Evolutionary conservation across 148 eudicot genomes (phyloP), one percentile per base, ranked within the genome.

Genomic region (Rhododendron kiyosumense): DNA sequence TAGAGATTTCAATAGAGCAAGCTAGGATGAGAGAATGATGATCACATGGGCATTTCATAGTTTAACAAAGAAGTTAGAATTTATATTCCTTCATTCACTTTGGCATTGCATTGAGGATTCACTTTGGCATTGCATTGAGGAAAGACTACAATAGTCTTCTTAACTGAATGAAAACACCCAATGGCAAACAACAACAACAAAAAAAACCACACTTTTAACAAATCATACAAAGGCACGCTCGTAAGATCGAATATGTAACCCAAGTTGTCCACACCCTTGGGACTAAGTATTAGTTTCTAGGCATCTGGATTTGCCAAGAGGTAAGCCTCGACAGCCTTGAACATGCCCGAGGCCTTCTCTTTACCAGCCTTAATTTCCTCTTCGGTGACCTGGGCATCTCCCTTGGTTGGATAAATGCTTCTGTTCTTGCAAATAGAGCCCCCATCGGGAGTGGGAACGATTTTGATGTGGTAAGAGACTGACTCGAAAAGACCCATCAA

Each of bases 281-380:
- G n/a, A 65, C 73, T 8, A 65, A 10, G 32, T 0, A 83, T 15
- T 22, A 8, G 17, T 63, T 63, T 20, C 43, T 84, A 84, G 87
- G 65, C 84, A 38, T 71, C 84, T 49, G 81, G 84, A 17, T 86
- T 81, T 7, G 81, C 84, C 79, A 69, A 14, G 84, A 86, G 81
- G 30, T 86, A 86, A 30, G 84, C 75, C 36, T 86, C 87, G 41
- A 86, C 32, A 20, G 87, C 87, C 81, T 81, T 86, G 80, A 81
- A 86, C 5, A 86, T n/a, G 36, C 3, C 15, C 1, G 57, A 48
- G 52, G 79, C 61, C 36, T 86, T 80, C 22, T 86, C 87, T 49
- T 86, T 74, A 52, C 71, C 87, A 15, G 20, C 5, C 87, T 86
- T 63, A 14, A 69, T 69, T 69, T 28, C 36, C 75, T 69, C 75